Evolutionary conservation across 208 protist species (phyloP).

Genomic region (Acanthamoeba castellanii): DNA sequence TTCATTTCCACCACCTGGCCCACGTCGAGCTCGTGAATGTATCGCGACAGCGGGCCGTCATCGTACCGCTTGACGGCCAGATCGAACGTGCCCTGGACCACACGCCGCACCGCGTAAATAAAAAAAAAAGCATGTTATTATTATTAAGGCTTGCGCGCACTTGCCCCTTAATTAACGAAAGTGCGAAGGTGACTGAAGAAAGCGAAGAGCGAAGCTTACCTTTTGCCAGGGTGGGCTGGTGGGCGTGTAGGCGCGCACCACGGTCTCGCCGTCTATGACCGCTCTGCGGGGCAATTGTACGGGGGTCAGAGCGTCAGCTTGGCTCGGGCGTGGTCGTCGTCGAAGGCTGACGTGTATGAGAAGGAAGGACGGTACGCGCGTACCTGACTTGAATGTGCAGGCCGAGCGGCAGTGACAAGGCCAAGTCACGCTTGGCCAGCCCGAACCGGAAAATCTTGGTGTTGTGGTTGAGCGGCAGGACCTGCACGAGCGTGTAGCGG

Average conservation of each 20-base stretch:
- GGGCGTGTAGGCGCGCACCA: conserved; percentile 11
- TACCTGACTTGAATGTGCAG: conserved; percentile 38
- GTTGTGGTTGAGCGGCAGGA: conserved; percentile 35
- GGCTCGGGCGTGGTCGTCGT: too few relatives aligned
- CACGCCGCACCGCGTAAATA: not conserved
- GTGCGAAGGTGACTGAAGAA: not conserved
- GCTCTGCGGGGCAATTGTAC: not conserved
- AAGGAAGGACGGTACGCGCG: not conserved
- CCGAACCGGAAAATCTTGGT: conserved; percentile 54
- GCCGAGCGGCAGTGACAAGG: conserved; percentile 19
- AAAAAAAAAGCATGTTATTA: too few relatives aligned
- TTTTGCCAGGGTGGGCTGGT: not conserved
- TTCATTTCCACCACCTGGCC: conserved; percentile 37
- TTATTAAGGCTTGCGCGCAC: too few relatives aligned
- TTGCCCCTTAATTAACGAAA: not conserved
- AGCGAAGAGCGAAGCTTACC: not conserved
- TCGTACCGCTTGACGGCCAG: conserved; percentile 10
- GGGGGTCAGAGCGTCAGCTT: too few relatives aligned
- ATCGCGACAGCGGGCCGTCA: not conserved
- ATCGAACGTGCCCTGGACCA: conserved; percentile 4
- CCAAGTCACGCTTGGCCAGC: not conserved
- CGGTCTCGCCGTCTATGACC: not conserved
- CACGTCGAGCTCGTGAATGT: not conserved
- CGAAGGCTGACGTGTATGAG: not conserved
- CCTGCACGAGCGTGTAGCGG: not conserved